Evolutionary conservation across 2,329 filamentous ascomycete species (phyloP), one percentile per base, ranked within the genome.

Genomic region (Sporothrix sp.): DNA sequence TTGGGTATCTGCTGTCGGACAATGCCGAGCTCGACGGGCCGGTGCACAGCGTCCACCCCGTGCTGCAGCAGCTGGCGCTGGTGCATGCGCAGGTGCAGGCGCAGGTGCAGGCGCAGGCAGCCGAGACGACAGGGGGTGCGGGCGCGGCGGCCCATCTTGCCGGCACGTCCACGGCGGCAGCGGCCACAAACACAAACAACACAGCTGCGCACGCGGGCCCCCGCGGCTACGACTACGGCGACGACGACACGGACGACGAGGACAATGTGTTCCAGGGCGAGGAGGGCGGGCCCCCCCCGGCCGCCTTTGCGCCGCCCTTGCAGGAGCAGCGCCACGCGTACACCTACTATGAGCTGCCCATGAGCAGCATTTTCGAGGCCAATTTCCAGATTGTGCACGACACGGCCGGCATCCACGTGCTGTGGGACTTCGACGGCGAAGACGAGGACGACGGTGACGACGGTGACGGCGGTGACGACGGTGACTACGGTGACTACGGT

Each of bases 391-490:
- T 45, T 6, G 43, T 44, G 18, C 20, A 45, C 20, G 13, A 45
- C 18, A 30, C 33, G 20, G 43, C 28, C 43, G 30, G 30, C 20
- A 11, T 23, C 20, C 13, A 25, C 20, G 14, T 14, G 18, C 21
- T 45, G 30, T 45, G 43, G 43, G 58, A 55, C 32, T 53, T 57
- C 9, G 55, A 59, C 18, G 57, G 58, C 7, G 58, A 61, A 33
- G 55, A 58, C 16, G 35, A 45, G 2, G 30, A 32, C 25, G 25
- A 28, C 25, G 10, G 53, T 33, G 40, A 58, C 25, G 57, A 59
- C 11, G 58, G 59, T 9, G 57, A 60, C 16, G 55, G 57, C 18
- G 58, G 51, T 7, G 57, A 58, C 33, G 56, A 58, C 25, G 54
- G 47, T 16, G 21, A 40, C 13, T 21, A 35, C 18, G 40, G 10